phyloP scores from a whole-genome alignment of 2,329 filamentous ascomycete genomes.

The Stagonosporopsis chrysanthemi region DNA sequence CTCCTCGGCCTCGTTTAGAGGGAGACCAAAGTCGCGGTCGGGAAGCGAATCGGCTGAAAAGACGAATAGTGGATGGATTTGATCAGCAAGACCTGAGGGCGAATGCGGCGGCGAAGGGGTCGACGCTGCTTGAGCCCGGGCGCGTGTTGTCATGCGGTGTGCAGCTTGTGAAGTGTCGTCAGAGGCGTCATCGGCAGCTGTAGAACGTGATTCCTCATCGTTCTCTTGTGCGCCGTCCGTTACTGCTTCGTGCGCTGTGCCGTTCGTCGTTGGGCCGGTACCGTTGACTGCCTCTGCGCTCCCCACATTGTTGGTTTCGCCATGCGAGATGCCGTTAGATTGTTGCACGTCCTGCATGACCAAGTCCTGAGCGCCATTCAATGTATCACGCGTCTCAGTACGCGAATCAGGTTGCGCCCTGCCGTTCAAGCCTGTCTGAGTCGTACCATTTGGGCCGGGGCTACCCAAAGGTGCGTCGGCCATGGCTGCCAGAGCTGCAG shows the following conservation, averaged over 20 bases:
- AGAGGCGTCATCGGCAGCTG: constrained; percentile 48
- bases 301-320: constrained; percentile 23
- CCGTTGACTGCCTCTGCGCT: constrained; percentile 24
- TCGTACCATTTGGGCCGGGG: constrained; percentile 22
- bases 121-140: constrained; percentile 57
- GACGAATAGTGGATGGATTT: constrained; percentile 77
- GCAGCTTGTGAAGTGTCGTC: constrained; percentile 54
- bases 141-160: constrained; percentile 64
- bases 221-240: constrained; percentile 30
- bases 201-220: constrained; percentile 32
- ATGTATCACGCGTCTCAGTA: constrained; percentile 24
- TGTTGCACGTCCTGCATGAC: constrained; percentile 39
- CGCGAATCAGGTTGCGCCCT: constrained; percentile 14
- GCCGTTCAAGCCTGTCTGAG: constrained; percentile 20
- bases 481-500: constrained; percentile 61
- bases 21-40: constrained; percentile 75
- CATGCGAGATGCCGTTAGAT: constrained; percentile 23
- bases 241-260: constrained; percentile 25
- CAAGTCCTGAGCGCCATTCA: constrained; percentile 30
- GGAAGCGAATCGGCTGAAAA: constrained; percentile 68
- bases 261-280: constrained; percentile 32
- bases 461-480: constrained; percentile 39
- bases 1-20: constrained; percentile 77
- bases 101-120: constrained; percentile 53
- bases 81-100: constrained; percentile 58